Percentiles rank a stretch among this genome's conserved stretches.
These are phyloP conservation scores for Cyberlindnera meyerae DNA, from an alignment of 805 yeast genomes.

Conservation along the genomic window DNA sequence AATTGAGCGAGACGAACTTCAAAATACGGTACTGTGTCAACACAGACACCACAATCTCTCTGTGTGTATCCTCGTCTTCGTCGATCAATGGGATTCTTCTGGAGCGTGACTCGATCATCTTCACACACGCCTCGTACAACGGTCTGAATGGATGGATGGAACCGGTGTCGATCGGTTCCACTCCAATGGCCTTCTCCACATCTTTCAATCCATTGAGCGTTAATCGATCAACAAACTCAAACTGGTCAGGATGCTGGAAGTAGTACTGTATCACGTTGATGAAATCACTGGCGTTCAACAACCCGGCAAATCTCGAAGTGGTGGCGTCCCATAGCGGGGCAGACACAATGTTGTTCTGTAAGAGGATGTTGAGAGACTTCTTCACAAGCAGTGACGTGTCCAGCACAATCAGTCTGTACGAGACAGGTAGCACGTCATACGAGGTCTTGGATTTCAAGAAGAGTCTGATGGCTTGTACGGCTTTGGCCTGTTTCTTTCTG, in stretches of 20 bases:
- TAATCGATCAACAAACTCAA: constrained; percentile 80
- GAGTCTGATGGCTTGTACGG: constrained; percentile 74
- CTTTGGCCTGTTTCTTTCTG: constrained; percentile 47
- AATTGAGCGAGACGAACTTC: constrained; percentile 92
- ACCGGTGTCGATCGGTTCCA: constrained; percentile 76
- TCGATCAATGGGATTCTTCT: constrained; percentile 93
- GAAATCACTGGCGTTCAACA: constrained; percentile 86
- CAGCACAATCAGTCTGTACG: constrained; percentile 85
- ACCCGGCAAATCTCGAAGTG: constrained; percentile 87
- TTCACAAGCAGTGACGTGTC: constrained; percentile 89
- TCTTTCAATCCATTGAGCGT: constrained; percentile 82
- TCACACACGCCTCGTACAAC: constrained; percentile 86
- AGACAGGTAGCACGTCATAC: constrained; percentile 94
- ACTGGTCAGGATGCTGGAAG: constrained; percentile 81
- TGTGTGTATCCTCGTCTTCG: constrained; percentile 83
- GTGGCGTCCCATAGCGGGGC: constrained; percentile 96
- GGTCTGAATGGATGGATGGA: constrained; percentile 89
- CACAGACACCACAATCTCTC: constrained; percentile 93
- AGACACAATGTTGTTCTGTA: constrained; percentile 91
- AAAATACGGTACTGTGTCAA: constrained; percentile 93
- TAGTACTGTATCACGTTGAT: constrained; percentile 93
- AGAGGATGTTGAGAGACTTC: constrained; percentile 80
- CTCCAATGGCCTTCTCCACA: constrained; percentile 84
- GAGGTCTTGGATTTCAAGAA: constrained; percentile 89
- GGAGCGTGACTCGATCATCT: constrained; percentile 84